These are phyloP conservation scores for Papiliotrema terrestris DNA, from an alignment of 1,284 basidiomycete species.

Conservation along the genomic window DNA sequence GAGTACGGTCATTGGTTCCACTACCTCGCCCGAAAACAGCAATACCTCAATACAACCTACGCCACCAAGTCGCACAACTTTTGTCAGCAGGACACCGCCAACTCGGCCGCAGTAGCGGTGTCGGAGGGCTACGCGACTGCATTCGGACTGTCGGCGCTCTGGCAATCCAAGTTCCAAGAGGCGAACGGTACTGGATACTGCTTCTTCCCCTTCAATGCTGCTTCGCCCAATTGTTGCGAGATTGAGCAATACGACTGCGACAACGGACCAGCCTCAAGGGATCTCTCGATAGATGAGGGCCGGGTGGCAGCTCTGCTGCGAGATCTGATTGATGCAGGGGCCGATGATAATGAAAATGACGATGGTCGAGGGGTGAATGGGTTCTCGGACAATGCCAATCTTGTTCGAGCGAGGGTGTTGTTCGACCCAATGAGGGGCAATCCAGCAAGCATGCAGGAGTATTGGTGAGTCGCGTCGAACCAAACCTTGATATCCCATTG, in stretches of 20 bases:
- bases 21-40: background rate
- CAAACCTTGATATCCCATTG: background rate
- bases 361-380: background rate
- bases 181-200: background rate
- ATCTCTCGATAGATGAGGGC: background rate
- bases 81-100: background rate
- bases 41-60: background rate
- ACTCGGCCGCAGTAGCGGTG: background rate
- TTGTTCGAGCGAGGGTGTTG: background rate
- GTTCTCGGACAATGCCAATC: background rate
- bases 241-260: background rate
- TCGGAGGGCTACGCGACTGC: background rate
- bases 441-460: background rate
- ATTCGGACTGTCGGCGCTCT: background rate
- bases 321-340: background rate
- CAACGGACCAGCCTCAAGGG: background rate
- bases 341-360: background rate
- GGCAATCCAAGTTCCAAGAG: background rate
- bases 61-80: background rate
- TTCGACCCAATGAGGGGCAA: background rate
- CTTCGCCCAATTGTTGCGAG: background rate
- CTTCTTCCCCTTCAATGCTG: background rate
- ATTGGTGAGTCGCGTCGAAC: background rate
- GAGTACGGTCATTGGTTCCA: slow-evolving; percentile 1
- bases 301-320: background rate